Base-by-base conservation (phyloP, 1,284 basidiomycete species). In the Papiliotrema terrestris region DNA sequence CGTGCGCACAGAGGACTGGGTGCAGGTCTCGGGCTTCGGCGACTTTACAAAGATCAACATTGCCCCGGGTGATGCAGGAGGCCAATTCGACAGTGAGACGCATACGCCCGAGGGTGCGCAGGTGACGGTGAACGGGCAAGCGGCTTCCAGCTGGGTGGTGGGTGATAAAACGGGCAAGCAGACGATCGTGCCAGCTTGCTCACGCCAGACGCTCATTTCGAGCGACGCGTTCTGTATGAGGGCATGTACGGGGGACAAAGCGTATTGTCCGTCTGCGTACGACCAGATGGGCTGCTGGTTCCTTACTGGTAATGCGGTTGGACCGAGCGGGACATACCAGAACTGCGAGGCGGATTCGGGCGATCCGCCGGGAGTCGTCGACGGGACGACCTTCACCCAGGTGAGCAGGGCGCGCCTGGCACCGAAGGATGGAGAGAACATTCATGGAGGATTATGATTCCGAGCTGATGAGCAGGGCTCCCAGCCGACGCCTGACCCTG, bases 41-140 rank as follows among this genome's bases (percentile, higher is more conserved):
- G 66, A 72, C 46, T 67, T 72, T 25, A 69, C 68, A 14, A 67
- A 69, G 44, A 67, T 72, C 56, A 69, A 69, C 39, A 60, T 69
- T 15, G 60, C 65, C 1, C 51, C 63, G 13, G 64, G 60, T 3
- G 69, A 72, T 51, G n/a, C 29, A 14, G 69, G 69, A 2, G 69
- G 65, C 11, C 69, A 72, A 50, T 66, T 69, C 49, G 69, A 71
- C 52, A 64, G 61, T 4, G 29, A 32, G 1, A 17, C 37, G 1
- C 54, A 69, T 49, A 62, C 56, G 2, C 68, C 68, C 0, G 58
- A 59, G 13, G 67, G 67, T 13, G 61, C 62, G 5, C 56, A 35
- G 14, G 52, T 69, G 41, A 58, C 48, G 19, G 53, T 55, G 11
- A 56, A 55, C 29, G 29, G 52, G 6, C 58, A 61, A n/a, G 55